Percentiles rank a stretch among this genome's conserved stretches.
Conservation (phyloP, 2,329 filamentous ascomycete species). For the Colletotrichum sp. region DNA sequence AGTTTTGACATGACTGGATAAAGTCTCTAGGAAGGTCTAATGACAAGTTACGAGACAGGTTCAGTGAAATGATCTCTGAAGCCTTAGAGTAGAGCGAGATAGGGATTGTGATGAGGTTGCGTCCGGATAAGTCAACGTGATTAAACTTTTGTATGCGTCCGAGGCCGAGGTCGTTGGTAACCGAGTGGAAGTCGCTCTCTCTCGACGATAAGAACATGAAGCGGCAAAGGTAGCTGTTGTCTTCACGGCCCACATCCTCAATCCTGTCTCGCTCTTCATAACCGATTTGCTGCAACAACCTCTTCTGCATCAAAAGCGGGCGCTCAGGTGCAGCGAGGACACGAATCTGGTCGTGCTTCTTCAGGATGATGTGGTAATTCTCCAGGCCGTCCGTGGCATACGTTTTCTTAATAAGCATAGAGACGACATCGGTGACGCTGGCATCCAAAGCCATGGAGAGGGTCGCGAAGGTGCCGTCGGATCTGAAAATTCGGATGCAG, state of each 20-base stretch:
- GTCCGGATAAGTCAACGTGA: slow-evolving; percentile 89
- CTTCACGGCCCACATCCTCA: slow-evolving; percentile 92
- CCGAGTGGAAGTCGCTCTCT: slow-evolving; percentile 78
- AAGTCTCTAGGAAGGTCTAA: slow-evolving; percentile 95
- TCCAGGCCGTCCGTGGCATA: slow-evolving; percentile 88
- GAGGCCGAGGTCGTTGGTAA: slow-evolving; percentile 74
- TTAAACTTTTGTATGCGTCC: slow-evolving; percentile 88
- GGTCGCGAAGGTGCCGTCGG: slow-evolving; percentile 93
- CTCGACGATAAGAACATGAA: slow-evolving; percentile 94
- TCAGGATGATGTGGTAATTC: slow-evolving; percentile 95
- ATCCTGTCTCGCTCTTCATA: slow-evolving; percentile 87
- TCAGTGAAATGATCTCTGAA: slow-evolving; percentile 90
- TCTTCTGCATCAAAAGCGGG: slow-evolving; percentile 90
- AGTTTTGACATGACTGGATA: slow-evolving; percentile 87
- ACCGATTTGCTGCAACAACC: slow-evolving; percentile 87
- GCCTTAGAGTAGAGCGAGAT: slow-evolving; percentile 93
- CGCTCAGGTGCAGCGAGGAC: slow-evolving; percentile 81
- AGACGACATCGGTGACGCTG: slow-evolving; percentile 84
- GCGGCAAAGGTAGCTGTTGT: slow-evolving; percentile 95
- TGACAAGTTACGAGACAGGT: slow-evolving; percentile 90
- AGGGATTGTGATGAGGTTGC: slow-evolving; percentile 92
- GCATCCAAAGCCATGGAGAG: slow-evolving; percentile 84
- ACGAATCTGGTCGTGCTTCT: slow-evolving; percentile 87
- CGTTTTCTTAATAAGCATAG: slow-evolving; percentile 93
- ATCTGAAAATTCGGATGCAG: slow-evolving; percentile 94